Conservation (phyloP, 2,329 filamentous ascomycete species). For the Parascedosporium putredinis region DNA sequence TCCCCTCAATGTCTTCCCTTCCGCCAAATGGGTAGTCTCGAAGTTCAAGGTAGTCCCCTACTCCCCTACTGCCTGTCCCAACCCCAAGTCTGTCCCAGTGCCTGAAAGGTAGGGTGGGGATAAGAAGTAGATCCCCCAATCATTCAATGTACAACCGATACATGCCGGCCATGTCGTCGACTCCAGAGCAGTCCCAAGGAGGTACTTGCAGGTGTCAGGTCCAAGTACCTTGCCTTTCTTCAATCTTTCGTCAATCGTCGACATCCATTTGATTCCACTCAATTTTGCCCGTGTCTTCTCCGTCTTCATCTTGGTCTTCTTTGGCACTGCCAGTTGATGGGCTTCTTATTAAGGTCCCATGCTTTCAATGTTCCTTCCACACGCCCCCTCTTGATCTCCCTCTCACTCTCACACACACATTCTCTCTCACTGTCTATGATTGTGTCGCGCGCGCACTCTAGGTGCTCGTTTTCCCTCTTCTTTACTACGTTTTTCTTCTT, state of each 20-base stretch:
- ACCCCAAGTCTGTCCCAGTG: not conserved
- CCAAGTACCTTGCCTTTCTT: not conserved
- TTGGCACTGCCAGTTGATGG: no score
- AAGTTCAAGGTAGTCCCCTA: no score
- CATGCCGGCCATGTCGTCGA: not conserved
- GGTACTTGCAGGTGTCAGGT: not conserved
- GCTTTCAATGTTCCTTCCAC: no score
- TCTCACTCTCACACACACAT: not conserved
- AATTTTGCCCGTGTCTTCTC: not conserved
- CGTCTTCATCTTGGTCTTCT: not conserved
- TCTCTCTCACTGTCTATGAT: no score
- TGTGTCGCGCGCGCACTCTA: no score
- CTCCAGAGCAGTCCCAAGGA: not conserved
- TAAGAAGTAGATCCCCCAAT: not conserved
- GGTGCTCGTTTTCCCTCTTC: no score
- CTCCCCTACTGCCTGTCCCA: no score
- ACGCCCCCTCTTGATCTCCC: not conserved
- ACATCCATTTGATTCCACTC: no score
- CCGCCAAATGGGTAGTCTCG: no score
- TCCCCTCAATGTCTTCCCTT: no score
- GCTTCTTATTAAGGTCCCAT: no score
- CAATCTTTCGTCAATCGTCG: not conserved
- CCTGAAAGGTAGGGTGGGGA: not conserved
- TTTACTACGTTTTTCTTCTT: no score
- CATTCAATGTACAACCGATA: not conserved